These are phyloP conservation scores for Ophiostoma australiae DNA, from an alignment of 2,329 filamentous ascomycete species.

Conservation along the genomic window DNA sequence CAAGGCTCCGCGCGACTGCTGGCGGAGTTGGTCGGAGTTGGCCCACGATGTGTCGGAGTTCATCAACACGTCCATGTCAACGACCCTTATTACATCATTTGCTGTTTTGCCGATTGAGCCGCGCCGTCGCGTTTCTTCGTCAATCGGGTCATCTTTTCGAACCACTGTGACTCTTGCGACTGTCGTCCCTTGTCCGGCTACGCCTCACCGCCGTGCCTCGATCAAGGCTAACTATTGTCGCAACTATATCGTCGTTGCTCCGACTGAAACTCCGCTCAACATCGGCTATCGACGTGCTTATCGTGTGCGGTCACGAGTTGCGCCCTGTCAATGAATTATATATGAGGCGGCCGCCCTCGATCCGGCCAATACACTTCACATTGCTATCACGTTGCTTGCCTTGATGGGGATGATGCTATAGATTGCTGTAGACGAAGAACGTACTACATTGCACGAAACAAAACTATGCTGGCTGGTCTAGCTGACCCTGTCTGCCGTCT, in stretches of 20 bases:
- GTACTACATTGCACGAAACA: not conserved
- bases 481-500: not conserved
- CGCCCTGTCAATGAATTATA: not conserved
- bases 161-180: not conserved
- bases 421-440: not conserved
- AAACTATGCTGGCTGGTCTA: not conserved
- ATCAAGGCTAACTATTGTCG: not conserved
- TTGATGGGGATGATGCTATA: not conserved
- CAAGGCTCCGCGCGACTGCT: not conserved
- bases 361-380: not conserved
- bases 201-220: not conserved
- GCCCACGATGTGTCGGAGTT: slow-evolving; percentile 8
- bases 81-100: not conserved
- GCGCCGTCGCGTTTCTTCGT: not conserved
- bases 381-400: too few species aligned
- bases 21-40: slow-evolving; percentile 20
- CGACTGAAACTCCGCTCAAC: not conserved
- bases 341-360: not conserved
- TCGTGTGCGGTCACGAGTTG: not conserved
- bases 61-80: not conserved
- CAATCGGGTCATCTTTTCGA: not conserved
- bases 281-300: not conserved
- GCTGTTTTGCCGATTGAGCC: not conserved
- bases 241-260: not conserved
- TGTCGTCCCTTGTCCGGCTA: too few species aligned